phyloP scores from a whole-genome alignment of 768 basidiomycete genomes.

The Pisolithus orientalis region DNA sequence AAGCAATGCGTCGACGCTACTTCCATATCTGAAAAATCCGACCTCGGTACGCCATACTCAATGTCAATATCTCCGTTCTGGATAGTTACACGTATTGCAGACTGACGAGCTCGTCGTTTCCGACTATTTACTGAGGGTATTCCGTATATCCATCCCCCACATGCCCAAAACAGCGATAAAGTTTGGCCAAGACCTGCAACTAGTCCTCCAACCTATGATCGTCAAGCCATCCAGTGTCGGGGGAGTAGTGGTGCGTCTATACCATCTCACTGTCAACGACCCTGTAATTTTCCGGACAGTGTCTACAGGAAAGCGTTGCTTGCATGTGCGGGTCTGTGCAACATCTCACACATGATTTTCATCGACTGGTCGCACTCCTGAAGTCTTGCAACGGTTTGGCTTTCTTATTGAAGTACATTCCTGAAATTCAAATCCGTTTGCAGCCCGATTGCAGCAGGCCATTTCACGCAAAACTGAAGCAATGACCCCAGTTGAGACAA shows the following conservation, averaged over 20 bases:
- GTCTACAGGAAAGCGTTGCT: conserved; percentile 86
- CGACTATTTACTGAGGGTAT: conserved; percentile 86
- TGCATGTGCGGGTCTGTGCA: conserved; percentile 86
- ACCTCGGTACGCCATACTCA: conserved; percentile 49
- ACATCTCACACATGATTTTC: conserved; percentile 82
- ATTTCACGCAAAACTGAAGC: conserved; percentile 36
- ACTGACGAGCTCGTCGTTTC: conserved; percentile 76
- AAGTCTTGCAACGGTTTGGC: conserved; percentile 75
- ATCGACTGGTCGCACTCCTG: conserved; percentile 67
- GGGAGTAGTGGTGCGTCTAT: conserved; percentile 51
- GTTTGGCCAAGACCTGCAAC: conserved; percentile 83
- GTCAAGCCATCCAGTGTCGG: conserved; percentile 71
- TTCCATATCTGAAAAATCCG: conserved; percentile 87
- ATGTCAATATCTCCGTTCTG: not conserved
- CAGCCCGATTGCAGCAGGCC: conserved; percentile 60
- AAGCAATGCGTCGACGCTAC: conserved; percentile 73
- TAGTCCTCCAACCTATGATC: conserved; percentile 84
- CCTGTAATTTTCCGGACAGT: conserved; percentile 35
- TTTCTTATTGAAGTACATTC: not conserved
- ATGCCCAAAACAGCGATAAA: conserved; percentile 88
- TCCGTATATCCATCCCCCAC: conserved; percentile 74
- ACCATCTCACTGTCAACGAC: not conserved
- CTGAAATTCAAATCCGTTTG: conserved; percentile 6
- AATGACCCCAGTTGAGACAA: conserved; percentile 44
- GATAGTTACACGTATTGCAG: conserved; percentile 31